These are phyloP conservation scores for Melaleuca alternifolia DNA, from an alignment of 345 rosid genomes.

Conservation along the genomic window DNA sequence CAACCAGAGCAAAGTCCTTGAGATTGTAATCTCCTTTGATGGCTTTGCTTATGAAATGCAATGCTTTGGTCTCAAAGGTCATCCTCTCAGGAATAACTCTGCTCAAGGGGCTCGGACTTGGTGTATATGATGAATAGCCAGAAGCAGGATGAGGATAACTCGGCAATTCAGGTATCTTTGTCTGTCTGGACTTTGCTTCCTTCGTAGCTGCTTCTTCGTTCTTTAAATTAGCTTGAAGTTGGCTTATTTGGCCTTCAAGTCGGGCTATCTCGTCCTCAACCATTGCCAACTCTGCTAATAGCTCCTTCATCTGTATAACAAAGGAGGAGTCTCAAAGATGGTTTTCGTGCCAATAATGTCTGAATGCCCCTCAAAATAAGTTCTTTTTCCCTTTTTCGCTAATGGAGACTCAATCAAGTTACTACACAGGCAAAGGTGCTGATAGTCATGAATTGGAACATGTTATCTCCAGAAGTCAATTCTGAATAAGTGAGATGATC, in stretches of 20 bases:
- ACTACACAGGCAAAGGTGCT: neutral
- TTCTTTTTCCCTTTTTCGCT: too few relatives aligned
- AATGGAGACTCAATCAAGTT: neutral
- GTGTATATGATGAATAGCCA: neutral
- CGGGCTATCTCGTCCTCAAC: conserved; percentile 72
- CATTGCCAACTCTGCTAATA: conserved; percentile 61
- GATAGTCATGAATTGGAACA: neutral
- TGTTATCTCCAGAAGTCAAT: neutral
- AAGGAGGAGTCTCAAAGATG: neutral
- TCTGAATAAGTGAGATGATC: neutral
- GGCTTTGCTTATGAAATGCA: conserved; percentile 89
- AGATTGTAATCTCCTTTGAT: conserved; percentile 60
- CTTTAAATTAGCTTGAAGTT: conserved; percentile 45
- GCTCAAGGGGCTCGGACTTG: conserved; percentile 27
- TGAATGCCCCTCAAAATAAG: neutral
- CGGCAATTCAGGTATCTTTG: conserved; percentile 13
- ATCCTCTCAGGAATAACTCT: conserved; percentile 25
- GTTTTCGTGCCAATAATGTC: neutral
- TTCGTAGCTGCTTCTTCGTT: conserved; percentile 44
- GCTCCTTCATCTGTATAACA: conserved; percentile 53
- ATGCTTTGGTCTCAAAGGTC: conserved; percentile 65
- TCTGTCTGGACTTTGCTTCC: conserved; percentile 37
- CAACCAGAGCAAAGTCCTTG: conserved; percentile 39
- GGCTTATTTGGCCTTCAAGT: conserved; percentile 58
- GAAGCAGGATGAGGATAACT: neutral